phyloP scores from a whole-genome alignment of 2,329 filamentous ascomycete species.

The Phialocephala sp. region DNA sequence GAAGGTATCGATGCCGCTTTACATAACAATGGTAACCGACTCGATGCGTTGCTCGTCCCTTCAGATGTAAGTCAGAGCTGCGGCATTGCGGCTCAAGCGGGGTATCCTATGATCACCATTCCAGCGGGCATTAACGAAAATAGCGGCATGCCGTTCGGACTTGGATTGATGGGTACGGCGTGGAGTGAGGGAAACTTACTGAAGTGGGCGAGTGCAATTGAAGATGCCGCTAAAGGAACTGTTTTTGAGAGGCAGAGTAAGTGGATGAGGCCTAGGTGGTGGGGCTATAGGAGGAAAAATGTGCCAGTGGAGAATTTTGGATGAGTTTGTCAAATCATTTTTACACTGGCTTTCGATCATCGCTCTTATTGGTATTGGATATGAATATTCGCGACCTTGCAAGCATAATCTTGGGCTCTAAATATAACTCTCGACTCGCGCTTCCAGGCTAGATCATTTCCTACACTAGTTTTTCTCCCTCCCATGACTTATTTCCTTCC shows the following conservation, averaged over 20 bases:
- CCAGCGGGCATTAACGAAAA: constrained; percentile 62
- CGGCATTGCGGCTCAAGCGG: constrained; percentile 75
- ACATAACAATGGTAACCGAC: constrained; percentile 46
- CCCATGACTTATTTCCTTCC: not conserved
- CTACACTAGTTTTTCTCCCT: not conserved
- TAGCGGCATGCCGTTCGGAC: constrained; percentile 65
- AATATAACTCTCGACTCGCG: too few relatives aligned
- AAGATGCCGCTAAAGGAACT: constrained; percentile 54
- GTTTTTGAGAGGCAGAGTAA: constrained; percentile 54
- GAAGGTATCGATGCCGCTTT: constrained; percentile 75
- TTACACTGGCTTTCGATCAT: too few relatives aligned
- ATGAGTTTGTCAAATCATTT: not conserved
- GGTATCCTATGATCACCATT: constrained; percentile 74
- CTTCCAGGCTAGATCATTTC: too few relatives aligned
- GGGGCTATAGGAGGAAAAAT: constrained; percentile 41
- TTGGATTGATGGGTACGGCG: constrained; percentile 65
- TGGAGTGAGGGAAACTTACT: constrained; percentile 64
- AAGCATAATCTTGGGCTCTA: too few relatives aligned
- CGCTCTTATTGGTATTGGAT: too few relatives aligned
- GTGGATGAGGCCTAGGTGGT: constrained; percentile 58
- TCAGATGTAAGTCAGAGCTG: constrained; percentile 70
- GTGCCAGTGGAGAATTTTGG: not conserved
- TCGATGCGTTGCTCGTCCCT: constrained; percentile 72
- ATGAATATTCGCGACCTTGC: too few relatives aligned
- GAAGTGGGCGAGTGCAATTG: constrained; percentile 67